phyloP scores from a whole-genome alignment of 306 rosid genomes.

The Vicia faba region DNA sequence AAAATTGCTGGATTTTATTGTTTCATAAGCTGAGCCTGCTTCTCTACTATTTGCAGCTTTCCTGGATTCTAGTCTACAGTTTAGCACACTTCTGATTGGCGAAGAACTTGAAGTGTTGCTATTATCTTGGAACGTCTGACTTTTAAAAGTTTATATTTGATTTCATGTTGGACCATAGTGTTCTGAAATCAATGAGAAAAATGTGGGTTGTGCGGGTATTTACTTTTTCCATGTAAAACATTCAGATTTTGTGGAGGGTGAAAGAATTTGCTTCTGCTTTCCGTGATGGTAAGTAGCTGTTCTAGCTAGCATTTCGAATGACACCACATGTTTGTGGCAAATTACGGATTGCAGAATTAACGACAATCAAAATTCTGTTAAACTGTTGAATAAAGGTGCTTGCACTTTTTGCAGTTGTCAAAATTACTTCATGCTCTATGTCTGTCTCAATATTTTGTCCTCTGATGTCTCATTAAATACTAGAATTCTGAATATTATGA shows the following conservation, averaged over 20 bases:
- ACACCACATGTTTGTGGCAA: constrained; percentile 34
- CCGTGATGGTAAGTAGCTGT: constrained; percentile 49
- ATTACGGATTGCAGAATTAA: constrained; percentile 38
- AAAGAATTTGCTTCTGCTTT: constrained; percentile 43
- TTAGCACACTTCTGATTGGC: constrained; percentile 86
- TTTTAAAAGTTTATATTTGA: constrained; percentile 15
- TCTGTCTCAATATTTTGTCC: constrained; percentile 6
- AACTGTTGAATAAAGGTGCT: constrained; percentile 46
- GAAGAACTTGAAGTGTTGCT: constrained; percentile 36
- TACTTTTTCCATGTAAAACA: constrained; percentile 44
- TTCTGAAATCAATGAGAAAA: constrained; percentile 30
- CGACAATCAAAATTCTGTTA: constrained; percentile 45
- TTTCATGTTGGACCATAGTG: constrained; percentile 1
- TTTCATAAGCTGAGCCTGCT: constrained; percentile 23
- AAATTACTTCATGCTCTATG: constrained; percentile 3
- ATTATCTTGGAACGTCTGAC: constrained; percentile 29
- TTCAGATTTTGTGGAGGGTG: constrained; percentile 49
- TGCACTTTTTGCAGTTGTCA: constrained; percentile 20
- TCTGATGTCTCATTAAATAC: neutral
- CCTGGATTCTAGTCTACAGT: constrained; percentile 93
- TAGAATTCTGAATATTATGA: neutral
- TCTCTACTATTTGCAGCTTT: constrained; percentile 61
- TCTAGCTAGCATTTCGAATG: constrained; percentile 36
- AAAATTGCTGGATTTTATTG: neutral
- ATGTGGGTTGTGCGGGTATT: constrained; percentile 25